These are phyloP conservation scores for Bonia amplexicaulis DNA, from an alignment of 176 grass and related monocot genomes.

Conservation along the genomic window DNA sequence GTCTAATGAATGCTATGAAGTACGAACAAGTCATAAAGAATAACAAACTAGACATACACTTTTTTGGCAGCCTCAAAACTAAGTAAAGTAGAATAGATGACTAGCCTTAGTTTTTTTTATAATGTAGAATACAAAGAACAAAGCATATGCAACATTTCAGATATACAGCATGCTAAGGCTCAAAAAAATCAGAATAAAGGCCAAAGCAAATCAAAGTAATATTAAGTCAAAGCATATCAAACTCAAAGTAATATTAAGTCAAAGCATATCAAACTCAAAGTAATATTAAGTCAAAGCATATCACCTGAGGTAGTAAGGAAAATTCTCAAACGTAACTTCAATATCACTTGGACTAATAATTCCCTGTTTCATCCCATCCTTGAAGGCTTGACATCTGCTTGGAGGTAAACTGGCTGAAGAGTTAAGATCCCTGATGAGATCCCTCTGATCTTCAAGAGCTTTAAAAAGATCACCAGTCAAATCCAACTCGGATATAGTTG, in stretches of 20 bases:
- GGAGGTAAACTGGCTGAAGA: conserved; percentile 51
- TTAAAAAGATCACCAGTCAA: conserved; percentile 78
- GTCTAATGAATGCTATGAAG: conserved; percentile 1
- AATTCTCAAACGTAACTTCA: conserved; percentile 81
- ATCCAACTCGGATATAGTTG: conserved; percentile 71
- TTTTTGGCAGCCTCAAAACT: conserved; percentile 8
- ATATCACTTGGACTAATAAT: conserved; percentile 82
- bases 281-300: conserved; percentile 26
- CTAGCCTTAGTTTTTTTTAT: conserved; percentile 5
- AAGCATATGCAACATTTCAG: conserved; percentile 5
- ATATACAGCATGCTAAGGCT: not conserved
- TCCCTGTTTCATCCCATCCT: conserved; percentile 82
- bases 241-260: not conserved
- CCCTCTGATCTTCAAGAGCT: conserved; percentile 80
- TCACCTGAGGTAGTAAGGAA: conserved; percentile 98
- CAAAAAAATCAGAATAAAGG: conserved; percentile 7
- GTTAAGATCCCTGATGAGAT: conserved; percentile 54
- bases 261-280: not conserved
- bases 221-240: no score
- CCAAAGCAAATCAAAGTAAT: not conserved
- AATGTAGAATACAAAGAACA: conserved; percentile 14
- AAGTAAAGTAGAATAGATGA: conserved; percentile 7
- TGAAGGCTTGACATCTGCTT: conserved; percentile 80
- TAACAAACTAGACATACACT: not conserved
- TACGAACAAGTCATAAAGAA: not conserved